A percentile compares a stretch with the other conserved stretches of the same genome.
phyloP scores from a whole-genome alignment of 768 basidiomycete genomes.

The Clavaria fumosa region DNA sequence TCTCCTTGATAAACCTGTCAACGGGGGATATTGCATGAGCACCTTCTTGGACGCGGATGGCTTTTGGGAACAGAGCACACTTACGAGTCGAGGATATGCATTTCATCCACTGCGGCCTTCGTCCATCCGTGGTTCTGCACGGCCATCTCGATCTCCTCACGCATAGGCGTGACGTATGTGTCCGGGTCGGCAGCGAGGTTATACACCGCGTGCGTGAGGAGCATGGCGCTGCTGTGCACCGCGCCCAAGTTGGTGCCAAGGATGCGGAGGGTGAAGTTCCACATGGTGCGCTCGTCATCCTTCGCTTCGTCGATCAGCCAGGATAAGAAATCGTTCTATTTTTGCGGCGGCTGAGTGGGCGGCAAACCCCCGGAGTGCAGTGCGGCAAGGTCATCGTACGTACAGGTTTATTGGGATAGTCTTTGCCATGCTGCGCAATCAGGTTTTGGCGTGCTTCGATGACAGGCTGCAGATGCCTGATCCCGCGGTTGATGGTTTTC shows the following conservation, averaged over 20 bases:
- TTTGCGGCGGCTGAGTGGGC: no score
- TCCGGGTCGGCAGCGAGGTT: slow-evolving; percentile 12
- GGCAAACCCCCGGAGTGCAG: no score
- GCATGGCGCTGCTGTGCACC: slow-evolving; percentile 18
- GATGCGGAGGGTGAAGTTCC: slow-evolving; percentile 9
- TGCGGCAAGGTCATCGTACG: no score
- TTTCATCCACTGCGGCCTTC: slow-evolving; percentile 17
- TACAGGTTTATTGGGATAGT: no score
- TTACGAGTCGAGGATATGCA: slow-evolving; percentile 20
- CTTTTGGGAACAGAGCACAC: no score
- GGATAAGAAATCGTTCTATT: slow-evolving; percentile 21
- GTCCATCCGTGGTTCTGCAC: slow-evolving; percentile 16
- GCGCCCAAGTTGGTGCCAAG: slow-evolving; percentile 19
- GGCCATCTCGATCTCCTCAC: slow-evolving; percentile 13
- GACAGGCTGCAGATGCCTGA: neutral
- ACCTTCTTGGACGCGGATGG: no score
- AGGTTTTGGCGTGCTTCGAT: neutral
- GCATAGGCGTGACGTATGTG: slow-evolving; percentile 10
- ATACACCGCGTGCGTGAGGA: slow-evolving; percentile 13
- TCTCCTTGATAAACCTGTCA: neutral
- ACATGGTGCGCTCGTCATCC: slow-evolving; percentile 7
- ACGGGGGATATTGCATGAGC: no score
- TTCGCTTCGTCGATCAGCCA: slow-evolving; percentile 20
- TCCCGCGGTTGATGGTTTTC: neutral
- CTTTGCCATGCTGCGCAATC: neutral